Percentiles rank a stretch among this genome's conserved stretches.
Conservation (phyloP, 805 yeast genomes). For the Lipomyces starkeyi region DNA sequence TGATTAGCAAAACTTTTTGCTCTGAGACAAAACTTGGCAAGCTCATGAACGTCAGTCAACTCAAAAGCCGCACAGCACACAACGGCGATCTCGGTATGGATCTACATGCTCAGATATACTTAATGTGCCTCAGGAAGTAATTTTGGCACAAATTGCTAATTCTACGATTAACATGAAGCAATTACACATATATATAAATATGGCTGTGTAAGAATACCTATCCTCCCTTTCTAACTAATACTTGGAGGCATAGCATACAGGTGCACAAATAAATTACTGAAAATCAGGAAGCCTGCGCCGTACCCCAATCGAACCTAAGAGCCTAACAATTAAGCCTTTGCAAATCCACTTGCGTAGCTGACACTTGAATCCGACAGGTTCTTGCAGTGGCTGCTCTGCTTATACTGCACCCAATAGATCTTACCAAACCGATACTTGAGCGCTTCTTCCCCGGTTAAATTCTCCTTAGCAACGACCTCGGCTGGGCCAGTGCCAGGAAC, state of each 20-base stretch:
- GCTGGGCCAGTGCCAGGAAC: conserved; percentile 25
- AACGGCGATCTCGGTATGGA: background rate
- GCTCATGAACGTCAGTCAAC: background rate
- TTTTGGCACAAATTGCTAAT: background rate
- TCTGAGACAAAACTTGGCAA: background rate
- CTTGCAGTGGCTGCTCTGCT: conserved; percentile 32
- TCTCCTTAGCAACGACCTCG: conserved; percentile 23
- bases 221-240: background rate
- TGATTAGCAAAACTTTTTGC: background rate
- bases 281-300: too few species aligned
- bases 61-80: background rate
- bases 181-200: too few species aligned
- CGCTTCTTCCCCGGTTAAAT: conserved; percentile 28
- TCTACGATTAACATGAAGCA: background rate
- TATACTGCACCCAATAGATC: conserved; percentile 35
- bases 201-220: background rate
- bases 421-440: conserved; percentile 33
- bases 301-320: too few species aligned
- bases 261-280: too few species aligned
- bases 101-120: background rate
- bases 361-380: conserved; percentile 32
- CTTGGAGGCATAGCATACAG: background rate
- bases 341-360: conserved; percentile 38
- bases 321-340: conserved; percentile 19
- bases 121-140: background rate